phyloP scores from a whole-genome alignment of 257 asterid genomes.

The Leptodermis oblonga region DNA sequence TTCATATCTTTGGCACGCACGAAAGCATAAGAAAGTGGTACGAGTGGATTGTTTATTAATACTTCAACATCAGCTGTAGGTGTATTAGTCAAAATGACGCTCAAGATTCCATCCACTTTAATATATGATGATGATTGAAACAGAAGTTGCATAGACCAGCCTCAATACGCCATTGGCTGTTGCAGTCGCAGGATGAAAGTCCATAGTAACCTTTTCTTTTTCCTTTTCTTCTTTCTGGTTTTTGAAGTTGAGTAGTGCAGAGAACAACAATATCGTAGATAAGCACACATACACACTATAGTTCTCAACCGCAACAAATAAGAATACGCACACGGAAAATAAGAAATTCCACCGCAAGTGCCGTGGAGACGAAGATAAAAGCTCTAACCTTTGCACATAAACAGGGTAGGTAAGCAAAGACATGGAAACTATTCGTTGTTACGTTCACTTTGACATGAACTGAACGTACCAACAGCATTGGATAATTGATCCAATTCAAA shows the following conservation, averaged over 20 bases:
- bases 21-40: background rate
- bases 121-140: too few species aligned
- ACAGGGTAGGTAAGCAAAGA: too few species aligned
- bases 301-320: too few species aligned
- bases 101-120: too few species aligned
- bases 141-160: background rate
- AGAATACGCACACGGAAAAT: too few species aligned
- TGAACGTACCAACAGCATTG: background rate
- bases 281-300: too few species aligned
- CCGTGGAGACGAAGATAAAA: too few species aligned
- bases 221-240: background rate
- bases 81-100: too few species aligned
- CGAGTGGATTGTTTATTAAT: background rate
- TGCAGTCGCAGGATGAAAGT: background rate
- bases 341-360: too few species aligned
- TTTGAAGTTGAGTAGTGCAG: background rate
- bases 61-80: background rate
- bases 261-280: background rate
- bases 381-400: too few species aligned
- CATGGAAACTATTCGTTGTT: background rate
- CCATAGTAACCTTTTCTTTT: background rate
- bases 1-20: background rate
- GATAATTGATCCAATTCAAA: background rate
- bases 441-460: background rate
- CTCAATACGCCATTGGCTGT: background rate